phyloP scores from a whole-genome alignment of 441 rosid genomes.

The Flueggea neowawraea region DNA sequence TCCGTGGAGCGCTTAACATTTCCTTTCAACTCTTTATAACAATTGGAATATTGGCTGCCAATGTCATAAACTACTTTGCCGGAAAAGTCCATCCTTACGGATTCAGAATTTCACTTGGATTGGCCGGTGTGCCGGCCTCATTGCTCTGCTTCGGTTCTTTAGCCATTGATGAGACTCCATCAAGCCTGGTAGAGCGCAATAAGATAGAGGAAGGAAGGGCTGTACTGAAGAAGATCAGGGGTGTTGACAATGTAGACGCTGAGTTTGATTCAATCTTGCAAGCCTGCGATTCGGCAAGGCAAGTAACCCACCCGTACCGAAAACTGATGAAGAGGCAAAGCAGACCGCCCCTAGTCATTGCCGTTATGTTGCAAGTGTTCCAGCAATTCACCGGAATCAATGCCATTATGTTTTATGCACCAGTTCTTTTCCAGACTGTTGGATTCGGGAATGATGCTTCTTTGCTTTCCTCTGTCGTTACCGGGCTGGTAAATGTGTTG shows the following conservation, averaged over 20 bases:
- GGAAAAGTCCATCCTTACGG: slow-evolving; percentile 45
- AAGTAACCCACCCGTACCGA: slow-evolving; percentile 85
- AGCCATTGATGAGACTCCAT: slow-evolving; percentile 55
- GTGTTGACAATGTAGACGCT: slow-evolving; percentile 39
- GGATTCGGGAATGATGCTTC: slow-evolving; percentile 77
- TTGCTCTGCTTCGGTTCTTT: slow-evolving; percentile 49
- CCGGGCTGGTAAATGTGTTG: slow-evolving; percentile 84
- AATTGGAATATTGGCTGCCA: slow-evolving; percentile 56
- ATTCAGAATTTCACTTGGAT: slow-evolving; percentile 54
- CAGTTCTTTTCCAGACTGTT: slow-evolving; percentile 70
- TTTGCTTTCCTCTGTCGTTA: slow-evolving; percentile 86
- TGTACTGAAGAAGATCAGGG: slow-evolving; percentile 53
- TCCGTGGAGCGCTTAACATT: slow-evolving; percentile 64
- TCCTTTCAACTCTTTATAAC: slow-evolving; percentile 65
- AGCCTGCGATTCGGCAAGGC: slow-evolving; percentile 54
- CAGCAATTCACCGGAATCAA: slow-evolving; percentile 95
- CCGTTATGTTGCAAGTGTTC: slow-evolving; percentile 86
- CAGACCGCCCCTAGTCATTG: slow-evolving; percentile 77
- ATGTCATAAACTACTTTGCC: slow-evolving; percentile 46
- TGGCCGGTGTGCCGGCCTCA: slow-evolving; percentile 50
- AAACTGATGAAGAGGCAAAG: slow-evolving; percentile 73
- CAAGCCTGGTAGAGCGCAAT: slow-evolving; percentile 55
- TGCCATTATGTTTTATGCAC: slow-evolving; percentile 97
- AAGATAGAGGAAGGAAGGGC: slow-evolving; percentile 35
- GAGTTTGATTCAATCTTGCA: slow-evolving; percentile 41